phyloP scores from a whole-genome alignment of 345 rosid genomes.

The Dipteronia dyeriana region DNA sequence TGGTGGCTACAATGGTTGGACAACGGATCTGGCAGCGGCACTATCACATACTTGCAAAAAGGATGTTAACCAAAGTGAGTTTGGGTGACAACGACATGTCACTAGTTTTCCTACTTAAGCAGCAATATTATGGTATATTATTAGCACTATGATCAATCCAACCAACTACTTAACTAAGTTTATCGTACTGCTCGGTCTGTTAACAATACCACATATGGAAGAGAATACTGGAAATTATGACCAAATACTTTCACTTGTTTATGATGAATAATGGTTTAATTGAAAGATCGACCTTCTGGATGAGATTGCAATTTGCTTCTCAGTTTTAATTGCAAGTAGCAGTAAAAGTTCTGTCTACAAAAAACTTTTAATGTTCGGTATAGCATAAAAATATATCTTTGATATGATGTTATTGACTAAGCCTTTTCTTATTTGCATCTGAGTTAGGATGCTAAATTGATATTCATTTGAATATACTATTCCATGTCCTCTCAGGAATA shows the following conservation, averaged over 20 bases:
- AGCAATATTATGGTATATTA: too few relatives aligned
- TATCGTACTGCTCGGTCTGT: neutral
- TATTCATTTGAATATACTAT: conserved; percentile 2
- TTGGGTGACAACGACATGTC: neutral
- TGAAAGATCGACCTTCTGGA: neutral
- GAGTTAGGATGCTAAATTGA: neutral
- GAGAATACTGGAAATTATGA: neutral
- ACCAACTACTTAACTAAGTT: neutral
- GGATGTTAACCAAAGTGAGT: conserved; percentile 97
- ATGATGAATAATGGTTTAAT: neutral
- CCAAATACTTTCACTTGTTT: neutral
- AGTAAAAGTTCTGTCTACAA: neutral
- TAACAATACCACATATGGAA: neutral
- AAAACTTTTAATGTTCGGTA: neutral
- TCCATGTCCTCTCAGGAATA: conserved; percentile 59
- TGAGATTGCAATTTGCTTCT: neutral
- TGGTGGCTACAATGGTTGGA: conserved; percentile 99
- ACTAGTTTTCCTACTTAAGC: too few relatives aligned
- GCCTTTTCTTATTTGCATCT: neutral
- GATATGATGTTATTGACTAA: neutral
- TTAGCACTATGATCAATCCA: too few relatives aligned
- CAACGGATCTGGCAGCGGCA: conserved; percentile 99
- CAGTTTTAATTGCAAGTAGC: neutral
- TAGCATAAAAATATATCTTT: neutral
- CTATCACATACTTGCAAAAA: conserved; percentile 95